Percentiles rank a stretch among this genome's conserved stretches.
These are phyloP conservation scores for Crataegus laevigata DNA, from an alignment of 306 rosid genomes.

Conservation along the genomic window DNA sequence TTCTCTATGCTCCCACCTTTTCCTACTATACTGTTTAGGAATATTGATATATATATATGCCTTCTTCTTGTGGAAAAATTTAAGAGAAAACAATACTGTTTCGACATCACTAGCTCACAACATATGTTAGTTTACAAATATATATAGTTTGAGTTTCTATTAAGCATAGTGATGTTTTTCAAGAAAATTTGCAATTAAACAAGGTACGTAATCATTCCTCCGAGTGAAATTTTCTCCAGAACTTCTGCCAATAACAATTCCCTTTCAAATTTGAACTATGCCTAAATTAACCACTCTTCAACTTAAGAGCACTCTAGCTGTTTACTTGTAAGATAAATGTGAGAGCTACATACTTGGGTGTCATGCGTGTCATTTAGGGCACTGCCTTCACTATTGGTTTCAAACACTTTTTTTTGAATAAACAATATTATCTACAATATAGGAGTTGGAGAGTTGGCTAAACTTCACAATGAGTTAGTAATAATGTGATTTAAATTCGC, in stretches of 20 bases:
- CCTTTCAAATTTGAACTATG: too few species aligned
- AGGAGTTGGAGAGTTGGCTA: fast-evolving
- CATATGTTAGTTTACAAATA: neutral
- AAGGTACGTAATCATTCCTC: neutral
- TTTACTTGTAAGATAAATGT: neutral
- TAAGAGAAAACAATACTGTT: neutral
- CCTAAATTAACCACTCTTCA: too few species aligned
- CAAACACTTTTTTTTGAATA: neutral
- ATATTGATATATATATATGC: neutral
- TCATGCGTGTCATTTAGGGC: neutral
- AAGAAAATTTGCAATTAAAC: neutral
- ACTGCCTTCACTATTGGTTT: neutral
- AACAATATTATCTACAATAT: too few species aligned
- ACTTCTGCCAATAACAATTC: neutral
- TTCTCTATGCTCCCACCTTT: conserved; percentile 19
- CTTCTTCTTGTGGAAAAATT: conserved; percentile 1
- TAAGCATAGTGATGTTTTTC: neutral
- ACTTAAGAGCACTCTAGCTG: too few species aligned
- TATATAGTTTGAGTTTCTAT: neutral
- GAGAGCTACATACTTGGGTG: neutral
- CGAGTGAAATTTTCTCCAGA: neutral
- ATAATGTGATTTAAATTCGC: fast-evolving
- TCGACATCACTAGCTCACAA: neutral
- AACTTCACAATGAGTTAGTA: fast-evolving
- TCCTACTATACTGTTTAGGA: conserved; percentile 33